Percentiles rank a stretch among this genome's conserved stretches.
Conservation (phyloP, 1,139 yeast species). For the Wickerhamomyces sp. region DNA sequence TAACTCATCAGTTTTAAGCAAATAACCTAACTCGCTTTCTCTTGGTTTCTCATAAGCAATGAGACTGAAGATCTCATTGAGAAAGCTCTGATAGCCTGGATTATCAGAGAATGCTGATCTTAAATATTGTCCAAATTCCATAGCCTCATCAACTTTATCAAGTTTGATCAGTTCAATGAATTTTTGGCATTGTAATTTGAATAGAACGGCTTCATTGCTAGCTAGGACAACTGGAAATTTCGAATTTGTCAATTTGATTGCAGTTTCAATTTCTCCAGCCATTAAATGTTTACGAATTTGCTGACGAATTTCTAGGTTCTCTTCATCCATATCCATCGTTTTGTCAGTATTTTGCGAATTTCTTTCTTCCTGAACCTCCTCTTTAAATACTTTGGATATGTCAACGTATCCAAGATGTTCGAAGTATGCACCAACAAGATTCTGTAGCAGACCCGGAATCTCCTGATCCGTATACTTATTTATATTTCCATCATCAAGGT, state of each 20-base stretch:
- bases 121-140: conserved; percentile 45
- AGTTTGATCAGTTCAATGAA: conserved; percentile 40
- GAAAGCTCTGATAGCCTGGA: conserved; percentile 28
- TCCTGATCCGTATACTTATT: conserved; percentile 28
- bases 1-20: conserved; percentile 33
- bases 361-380: conserved; percentile 35
- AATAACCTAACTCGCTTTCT: conserved; percentile 32
- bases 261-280: conserved; percentile 45
- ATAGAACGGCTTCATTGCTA: conserved; percentile 40
- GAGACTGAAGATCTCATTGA: conserved; percentile 43
- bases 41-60: conserved; percentile 49
- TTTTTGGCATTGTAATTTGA: conserved; percentile 50
- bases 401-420: conserved; percentile 70
- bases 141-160: conserved; percentile 31
- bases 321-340: conserved; percentile 29
- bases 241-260: conserved; percentile 37
- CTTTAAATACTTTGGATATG: conserved; percentile 58
- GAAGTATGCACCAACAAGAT: conserved; percentile 64
- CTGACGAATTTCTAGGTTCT: conserved; percentile 46
- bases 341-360: conserved; percentile 24
- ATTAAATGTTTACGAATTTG: conserved; percentile 42
- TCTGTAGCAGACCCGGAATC: conserved; percentile 42
- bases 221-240: conserved; percentile 45
- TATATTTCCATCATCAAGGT: not conserved
- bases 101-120: conserved; percentile 34